A percentile compares a stretch with the other conserved stretches of the same genome.
Evolutionary conservation across 2,329 filamentous ascomycete species (phyloP).

Genomic region (Fusarium redolens): DNA sequence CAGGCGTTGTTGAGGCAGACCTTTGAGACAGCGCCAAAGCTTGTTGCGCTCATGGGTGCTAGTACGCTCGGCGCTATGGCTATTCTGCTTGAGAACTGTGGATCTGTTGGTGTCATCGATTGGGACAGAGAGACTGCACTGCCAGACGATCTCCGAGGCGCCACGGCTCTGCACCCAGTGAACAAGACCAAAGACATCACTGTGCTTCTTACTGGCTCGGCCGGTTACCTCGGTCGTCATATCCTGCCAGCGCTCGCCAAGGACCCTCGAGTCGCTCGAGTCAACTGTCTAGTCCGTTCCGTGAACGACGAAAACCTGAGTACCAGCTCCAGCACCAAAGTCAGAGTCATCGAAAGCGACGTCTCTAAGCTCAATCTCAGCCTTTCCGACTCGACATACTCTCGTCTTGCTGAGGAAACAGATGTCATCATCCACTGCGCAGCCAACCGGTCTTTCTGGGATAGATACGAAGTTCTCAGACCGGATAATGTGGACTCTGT

Average conservation of each 20-base stretch:
- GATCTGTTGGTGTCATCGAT: not conserved
- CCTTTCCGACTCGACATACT: not conserved
- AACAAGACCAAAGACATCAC: not conserved
- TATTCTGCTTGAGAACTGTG: not conserved
- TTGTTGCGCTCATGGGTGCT: not conserved
- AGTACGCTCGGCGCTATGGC: not conserved
- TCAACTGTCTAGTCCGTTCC: not conserved
- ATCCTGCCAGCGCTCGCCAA: not conserved
- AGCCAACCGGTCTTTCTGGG: not conserved
- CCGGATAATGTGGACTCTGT: not conserved
- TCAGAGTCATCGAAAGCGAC: not conserved
- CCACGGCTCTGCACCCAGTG: rapidly evolving
- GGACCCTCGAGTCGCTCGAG: not conserved
- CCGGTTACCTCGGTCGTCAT: not conserved
- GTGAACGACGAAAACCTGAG: not conserved
- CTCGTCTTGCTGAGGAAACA: not conserved
- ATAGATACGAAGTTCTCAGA: not conserved
- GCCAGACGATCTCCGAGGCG: rapidly evolving
- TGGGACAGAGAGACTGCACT: not conserved
- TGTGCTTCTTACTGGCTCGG: rapidly evolving
- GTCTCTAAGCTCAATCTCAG: rapidly evolving
- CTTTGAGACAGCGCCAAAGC: not conserved
- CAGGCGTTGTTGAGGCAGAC: not conserved
- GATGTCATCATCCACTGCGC: not conserved
- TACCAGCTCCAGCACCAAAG: rapidly evolving